A percentile compares a stretch with the other conserved stretches of the same genome.
These are phyloP conservation scores for Talaromyces verruculosus DNA, from an alignment of 2,329 filamentous ascomycete genomes.

Conservation along the genomic window DNA sequence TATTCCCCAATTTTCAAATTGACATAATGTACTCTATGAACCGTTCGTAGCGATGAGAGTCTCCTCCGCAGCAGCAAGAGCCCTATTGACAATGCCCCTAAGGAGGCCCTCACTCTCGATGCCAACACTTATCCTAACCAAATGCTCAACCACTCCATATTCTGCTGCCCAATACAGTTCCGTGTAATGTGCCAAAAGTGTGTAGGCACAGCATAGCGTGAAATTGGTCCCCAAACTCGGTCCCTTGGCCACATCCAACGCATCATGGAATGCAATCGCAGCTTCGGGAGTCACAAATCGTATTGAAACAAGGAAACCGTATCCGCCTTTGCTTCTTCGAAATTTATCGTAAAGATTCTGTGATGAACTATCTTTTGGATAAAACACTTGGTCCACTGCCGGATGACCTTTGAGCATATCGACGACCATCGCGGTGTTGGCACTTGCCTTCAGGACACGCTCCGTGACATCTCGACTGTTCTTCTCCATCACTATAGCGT, in stretches of 20 bases:
- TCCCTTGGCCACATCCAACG: constrained; percentile 34
- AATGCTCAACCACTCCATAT: constrained; percentile 29
- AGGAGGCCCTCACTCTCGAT: constrained; percentile 18
- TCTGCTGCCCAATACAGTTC: constrained; percentile 34
- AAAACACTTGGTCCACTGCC: constrained; percentile 27
- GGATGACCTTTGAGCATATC: constrained; percentile 25
- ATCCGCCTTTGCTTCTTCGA: constrained; percentile 26
- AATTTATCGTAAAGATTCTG: constrained; percentile 25
- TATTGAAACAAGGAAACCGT: constrained; percentile 29
- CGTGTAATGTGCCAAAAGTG: constrained; percentile 27
- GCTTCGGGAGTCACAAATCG: constrained; percentile 25
- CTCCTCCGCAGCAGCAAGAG: constrained; percentile 2
- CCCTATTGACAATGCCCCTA: background rate
- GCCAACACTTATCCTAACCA: constrained; percentile 28
- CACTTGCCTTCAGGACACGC: constrained; percentile 27
- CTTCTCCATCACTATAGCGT: constrained; percentile 25
- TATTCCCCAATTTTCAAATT: background rate
- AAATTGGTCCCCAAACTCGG: constrained; percentile 34
- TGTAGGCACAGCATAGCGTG: constrained; percentile 30
- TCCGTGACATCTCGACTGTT: constrained; percentile 28
- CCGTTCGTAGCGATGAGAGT: background rate
- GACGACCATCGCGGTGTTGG: constrained; percentile 27
- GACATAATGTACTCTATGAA: background rate
- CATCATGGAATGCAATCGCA: constrained; percentile 34
- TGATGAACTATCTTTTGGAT: constrained; percentile 26